Conservation (phyloP, 345 rosid species). For the Tarenaya hassleriana region DNA sequence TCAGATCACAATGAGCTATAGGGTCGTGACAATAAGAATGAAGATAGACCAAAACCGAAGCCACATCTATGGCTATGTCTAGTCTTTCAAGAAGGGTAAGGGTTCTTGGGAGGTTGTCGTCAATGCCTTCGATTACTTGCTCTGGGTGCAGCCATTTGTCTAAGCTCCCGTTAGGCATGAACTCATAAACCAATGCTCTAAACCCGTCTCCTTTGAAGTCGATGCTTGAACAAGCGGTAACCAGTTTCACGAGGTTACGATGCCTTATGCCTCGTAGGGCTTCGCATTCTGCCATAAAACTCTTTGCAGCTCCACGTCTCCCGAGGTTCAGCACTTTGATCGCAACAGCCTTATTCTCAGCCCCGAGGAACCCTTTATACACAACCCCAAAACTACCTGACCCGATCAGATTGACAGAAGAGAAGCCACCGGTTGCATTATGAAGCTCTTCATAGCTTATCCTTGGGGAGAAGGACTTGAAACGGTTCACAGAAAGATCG, state of each 20-base stretch:
- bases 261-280: constrained; percentile 29
- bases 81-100: constrained; percentile 14
- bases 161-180: constrained; percentile 26
- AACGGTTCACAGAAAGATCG: not conserved
- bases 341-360: constrained; percentile 3
- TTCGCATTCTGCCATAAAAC: constrained; percentile 45
- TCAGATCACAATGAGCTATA: constrained; percentile 29
- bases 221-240: constrained; percentile 31
- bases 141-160: constrained; percentile 21
- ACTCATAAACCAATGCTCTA: constrained; percentile 22
- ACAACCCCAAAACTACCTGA: constrained; percentile 23
- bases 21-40: constrained; percentile 9
- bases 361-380: constrained; percentile 12
- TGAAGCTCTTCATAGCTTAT: constrained; percentile 23
- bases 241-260: constrained; percentile 36
- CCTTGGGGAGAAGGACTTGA: constrained; percentile 4
- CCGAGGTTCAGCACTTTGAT: constrained; percentile 37
- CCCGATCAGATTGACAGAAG: constrained; percentile 24
- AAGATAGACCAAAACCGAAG: constrained; percentile 21
- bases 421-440: constrained; percentile 24
- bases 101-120: not conserved
- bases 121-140: not conserved
- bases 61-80: constrained; percentile 17
- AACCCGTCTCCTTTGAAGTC: constrained; percentile 27
- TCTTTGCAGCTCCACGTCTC: constrained; percentile 33